phyloP scores from a whole-genome alignment of 1,139 yeast genomes.

The Sugiyamaella paludigena region DNA sequence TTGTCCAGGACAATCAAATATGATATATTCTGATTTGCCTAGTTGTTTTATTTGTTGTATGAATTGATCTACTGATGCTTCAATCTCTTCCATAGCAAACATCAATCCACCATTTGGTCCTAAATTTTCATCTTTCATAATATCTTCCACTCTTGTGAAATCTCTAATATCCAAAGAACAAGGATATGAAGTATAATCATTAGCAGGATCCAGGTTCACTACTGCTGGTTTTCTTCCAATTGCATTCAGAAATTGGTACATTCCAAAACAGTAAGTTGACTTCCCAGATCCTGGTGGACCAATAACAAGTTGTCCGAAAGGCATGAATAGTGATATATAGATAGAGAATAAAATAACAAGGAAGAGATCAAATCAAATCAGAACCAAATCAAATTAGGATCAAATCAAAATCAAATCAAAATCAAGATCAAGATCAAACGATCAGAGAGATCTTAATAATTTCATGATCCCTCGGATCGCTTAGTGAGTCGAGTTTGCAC shows the following conservation, averaged over 20 bases:
- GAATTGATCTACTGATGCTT: constrained; percentile 56
- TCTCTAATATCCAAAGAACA: constrained; percentile 88
- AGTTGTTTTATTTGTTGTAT: constrained; percentile 56
- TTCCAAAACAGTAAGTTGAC: constrained; percentile 89
- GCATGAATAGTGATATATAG: constrained; percentile 24
- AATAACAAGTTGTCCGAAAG: constrained; percentile 85
- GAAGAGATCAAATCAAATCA: no score
- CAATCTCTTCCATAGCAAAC: constrained; percentile 72
- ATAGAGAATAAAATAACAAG: no score
- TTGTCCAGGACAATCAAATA: constrained; percentile 98
- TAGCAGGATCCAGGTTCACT: constrained; percentile 92
- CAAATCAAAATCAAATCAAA: no score
- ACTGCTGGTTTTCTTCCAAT: constrained; percentile 85
- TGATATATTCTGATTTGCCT: constrained; percentile 63
- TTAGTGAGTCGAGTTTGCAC: no score
- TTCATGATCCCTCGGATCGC: no score
- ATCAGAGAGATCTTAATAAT: no score
- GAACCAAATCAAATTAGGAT: no score
- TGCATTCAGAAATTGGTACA: constrained; percentile 87
- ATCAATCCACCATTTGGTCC: constrained; percentile 97
- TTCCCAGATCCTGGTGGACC: constrained; percentile 99
- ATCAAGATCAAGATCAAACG: no score
- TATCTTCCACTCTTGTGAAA: constrained; percentile 79
- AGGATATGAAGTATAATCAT: constrained; percentile 76
- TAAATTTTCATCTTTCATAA: constrained; percentile 74